Evolutionary conservation across 225 moss, liverwort and hornwort genomes (phyloP).

Genomic region (Sphagnum contortum): DNA sequence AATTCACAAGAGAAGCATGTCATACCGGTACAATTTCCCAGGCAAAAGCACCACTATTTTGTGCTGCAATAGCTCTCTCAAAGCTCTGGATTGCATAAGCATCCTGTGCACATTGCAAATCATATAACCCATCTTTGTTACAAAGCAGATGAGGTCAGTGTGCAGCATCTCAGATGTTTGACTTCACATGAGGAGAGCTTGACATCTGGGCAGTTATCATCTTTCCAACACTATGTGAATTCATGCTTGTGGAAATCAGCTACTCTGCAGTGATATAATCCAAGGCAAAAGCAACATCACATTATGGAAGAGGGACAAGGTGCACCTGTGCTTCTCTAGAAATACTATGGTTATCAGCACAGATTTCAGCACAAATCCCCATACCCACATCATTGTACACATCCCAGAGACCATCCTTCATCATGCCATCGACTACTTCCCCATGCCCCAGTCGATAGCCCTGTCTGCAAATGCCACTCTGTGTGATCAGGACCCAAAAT

Average conservation of each 20-base stretch:
- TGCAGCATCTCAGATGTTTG: too few species aligned
- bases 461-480: slow-evolving; percentile 26
- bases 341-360: slow-evolving; percentile 63
- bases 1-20: not conserved
- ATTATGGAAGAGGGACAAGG: too few species aligned
- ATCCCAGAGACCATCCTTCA: slow-evolving; percentile 99
- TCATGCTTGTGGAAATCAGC: too few species aligned
- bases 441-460: slow-evolving; percentile 88
- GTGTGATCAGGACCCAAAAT: too few species aligned
- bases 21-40: slow-evolving; percentile 90
- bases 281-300: too few species aligned
- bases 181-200: too few species aligned
- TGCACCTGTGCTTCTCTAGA: slow-evolving; percentile 71
- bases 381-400: slow-evolving; percentile 80
- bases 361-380: slow-evolving; percentile 80
- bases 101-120: slow-evolving; percentile 35
- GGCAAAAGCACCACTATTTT: slow-evolving; percentile 62
- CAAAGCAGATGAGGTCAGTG: too few species aligned
- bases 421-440: slow-evolving; percentile 93
- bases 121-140: too few species aligned
- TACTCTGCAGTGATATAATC: too few species aligned
- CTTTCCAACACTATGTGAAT: too few species aligned
- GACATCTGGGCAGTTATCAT: too few species aligned
- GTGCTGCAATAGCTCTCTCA: slow-evolving; percentile 86
- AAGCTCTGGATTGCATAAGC: slow-evolving; percentile 73